These are phyloP conservation scores for Houttuynia cordata DNA, from an alignment of 164 flowering plant genomes.

Conservation along the genomic window DNA sequence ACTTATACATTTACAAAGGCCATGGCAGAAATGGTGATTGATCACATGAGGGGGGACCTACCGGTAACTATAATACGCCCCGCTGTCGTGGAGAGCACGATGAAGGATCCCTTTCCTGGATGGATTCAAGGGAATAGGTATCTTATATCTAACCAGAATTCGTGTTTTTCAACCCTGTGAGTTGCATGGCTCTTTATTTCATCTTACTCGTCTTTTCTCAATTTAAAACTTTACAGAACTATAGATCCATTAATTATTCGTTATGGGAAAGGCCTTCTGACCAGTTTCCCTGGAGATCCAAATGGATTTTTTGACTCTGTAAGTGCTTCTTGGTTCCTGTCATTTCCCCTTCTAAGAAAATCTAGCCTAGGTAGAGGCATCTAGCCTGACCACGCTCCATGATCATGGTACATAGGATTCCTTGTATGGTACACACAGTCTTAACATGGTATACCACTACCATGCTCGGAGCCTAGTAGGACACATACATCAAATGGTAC, in stretches of 20 bases:
- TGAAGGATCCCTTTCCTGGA: slow-evolving; percentile 81
- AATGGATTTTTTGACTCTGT: slow-evolving; percentile 81
- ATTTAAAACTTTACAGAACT: background rate
- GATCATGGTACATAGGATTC: no score
- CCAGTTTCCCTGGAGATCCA: slow-evolving; percentile 76
- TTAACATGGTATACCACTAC: no score
- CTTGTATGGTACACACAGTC: no score
- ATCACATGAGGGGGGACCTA: slow-evolving; percentile 55
- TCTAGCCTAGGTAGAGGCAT: no score
- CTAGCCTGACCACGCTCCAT: no score
- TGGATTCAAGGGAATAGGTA: slow-evolving; percentile 98
- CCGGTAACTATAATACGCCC: slow-evolving; percentile 82
- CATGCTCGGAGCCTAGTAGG: no score
- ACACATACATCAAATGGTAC: no score
- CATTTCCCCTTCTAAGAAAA: background rate
- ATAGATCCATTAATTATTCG: slow-evolving; percentile 79
- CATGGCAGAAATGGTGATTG: slow-evolving; percentile 90
- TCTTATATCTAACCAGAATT: background rate
- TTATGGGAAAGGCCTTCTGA: slow-evolving; percentile 92
- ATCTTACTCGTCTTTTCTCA: background rate
- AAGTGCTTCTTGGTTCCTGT: slow-evolving; percentile 11
- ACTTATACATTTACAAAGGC: slow-evolving; percentile 91
- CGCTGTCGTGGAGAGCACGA: slow-evolving; percentile 81
- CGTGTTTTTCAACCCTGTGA: background rate
- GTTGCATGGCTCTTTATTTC: background rate